Conservation (phyloP, 768 basidiomycete genomes). For the Termitomyces sp. region DNA sequence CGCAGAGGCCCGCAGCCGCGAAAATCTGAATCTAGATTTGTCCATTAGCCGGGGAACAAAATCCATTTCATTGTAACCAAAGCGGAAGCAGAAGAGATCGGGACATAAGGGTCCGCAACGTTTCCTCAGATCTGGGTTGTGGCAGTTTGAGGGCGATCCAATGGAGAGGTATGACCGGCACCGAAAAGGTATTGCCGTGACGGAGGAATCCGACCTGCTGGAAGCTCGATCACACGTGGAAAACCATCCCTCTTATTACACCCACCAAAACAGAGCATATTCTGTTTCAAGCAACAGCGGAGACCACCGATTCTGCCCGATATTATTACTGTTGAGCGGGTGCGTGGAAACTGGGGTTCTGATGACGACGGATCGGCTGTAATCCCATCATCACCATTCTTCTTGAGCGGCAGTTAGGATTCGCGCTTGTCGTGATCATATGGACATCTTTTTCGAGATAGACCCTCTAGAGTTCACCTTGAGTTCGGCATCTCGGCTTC, state of each 20-base stretch:
- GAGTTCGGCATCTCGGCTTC: constrained; percentile 9
- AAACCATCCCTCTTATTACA: constrained; percentile 9
- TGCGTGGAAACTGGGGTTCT: constrained; percentile 18
- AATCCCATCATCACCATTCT: constrained; percentile 10
- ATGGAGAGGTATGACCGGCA: constrained; percentile 13
- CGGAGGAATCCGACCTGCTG: constrained; percentile 11
- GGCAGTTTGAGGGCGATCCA: constrained; percentile 10
- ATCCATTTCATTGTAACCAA: constrained; percentile 12
- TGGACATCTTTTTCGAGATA: neutral
- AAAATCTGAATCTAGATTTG: constrained; percentile 21
- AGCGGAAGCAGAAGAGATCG: constrained; percentile 15
- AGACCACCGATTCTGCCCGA: constrained; percentile 14
- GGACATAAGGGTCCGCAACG: constrained; percentile 8
- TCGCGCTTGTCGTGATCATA: constrained; percentile 12
- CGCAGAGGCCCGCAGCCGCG: constrained; percentile 22
- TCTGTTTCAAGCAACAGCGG: constrained; percentile 14
- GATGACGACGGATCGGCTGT: constrained; percentile 11
- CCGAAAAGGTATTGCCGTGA: constrained; percentile 16
- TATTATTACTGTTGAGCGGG: constrained; percentile 11
- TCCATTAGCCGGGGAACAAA: constrained; percentile 8
- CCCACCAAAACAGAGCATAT: constrained; percentile 10
- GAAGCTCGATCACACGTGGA: constrained; percentile 15
- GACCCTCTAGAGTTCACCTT: constrained; percentile 7
- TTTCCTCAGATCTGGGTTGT: constrained; percentile 11
- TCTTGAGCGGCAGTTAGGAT: constrained; percentile 9